Conservation (phyloP, 75 land plant species). For the Adiantum capillusveneris region DNA sequence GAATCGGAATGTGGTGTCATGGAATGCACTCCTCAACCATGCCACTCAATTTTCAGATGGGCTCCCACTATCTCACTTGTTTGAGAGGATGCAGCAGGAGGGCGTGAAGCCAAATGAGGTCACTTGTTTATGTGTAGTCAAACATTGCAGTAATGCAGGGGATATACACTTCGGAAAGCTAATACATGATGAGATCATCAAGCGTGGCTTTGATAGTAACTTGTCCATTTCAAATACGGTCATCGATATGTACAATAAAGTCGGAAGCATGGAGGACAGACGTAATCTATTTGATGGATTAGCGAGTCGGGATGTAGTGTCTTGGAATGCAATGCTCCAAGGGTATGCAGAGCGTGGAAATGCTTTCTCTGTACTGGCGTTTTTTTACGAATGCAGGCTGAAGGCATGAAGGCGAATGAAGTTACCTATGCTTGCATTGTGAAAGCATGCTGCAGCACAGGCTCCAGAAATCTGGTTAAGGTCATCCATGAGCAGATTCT, state of each 20-base stretch:
- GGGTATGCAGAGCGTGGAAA: slow-evolving; percentile 13
- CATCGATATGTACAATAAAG: slow-evolving; percentile 21
- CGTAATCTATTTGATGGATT: slow-evolving; percentile 5
- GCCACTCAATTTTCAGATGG: slow-evolving; percentile 31
- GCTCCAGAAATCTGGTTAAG: slow-evolving; percentile 16
- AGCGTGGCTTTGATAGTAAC: slow-evolving; percentile 5
- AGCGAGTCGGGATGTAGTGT: slow-evolving; percentile 6
- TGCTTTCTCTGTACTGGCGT: slow-evolving; percentile 1
- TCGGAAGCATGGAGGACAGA: slow-evolving; percentile 7
- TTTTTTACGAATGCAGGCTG: slow-evolving; percentile 13
- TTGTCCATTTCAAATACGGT: slow-evolving; percentile 7
- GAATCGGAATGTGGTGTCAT: slow-evolving; percentile 27
- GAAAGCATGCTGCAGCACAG: slow-evolving; percentile 16
- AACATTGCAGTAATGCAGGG: slow-evolving; percentile 7
- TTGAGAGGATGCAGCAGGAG: slow-evolving; percentile 31
- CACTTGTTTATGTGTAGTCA: slow-evolving; percentile 16
- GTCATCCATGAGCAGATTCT: slow-evolving; percentile 1
- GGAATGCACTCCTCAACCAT: slow-evolving; percentile 36
- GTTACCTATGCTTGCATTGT: slow-evolving; percentile 15
- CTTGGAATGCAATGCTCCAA: slow-evolving; percentile 21
- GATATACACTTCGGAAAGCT: slow-evolving; percentile 9
- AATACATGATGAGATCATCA: slow-evolving; percentile 13
- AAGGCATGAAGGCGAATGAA: slow-evolving; percentile 10
- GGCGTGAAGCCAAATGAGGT: slow-evolving; percentile 19
- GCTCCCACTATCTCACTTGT: slow-evolving; percentile 11